phyloP scores from a whole-genome alignment of 768 basidiomycete species.

The Tricholomella constricta region DNA sequence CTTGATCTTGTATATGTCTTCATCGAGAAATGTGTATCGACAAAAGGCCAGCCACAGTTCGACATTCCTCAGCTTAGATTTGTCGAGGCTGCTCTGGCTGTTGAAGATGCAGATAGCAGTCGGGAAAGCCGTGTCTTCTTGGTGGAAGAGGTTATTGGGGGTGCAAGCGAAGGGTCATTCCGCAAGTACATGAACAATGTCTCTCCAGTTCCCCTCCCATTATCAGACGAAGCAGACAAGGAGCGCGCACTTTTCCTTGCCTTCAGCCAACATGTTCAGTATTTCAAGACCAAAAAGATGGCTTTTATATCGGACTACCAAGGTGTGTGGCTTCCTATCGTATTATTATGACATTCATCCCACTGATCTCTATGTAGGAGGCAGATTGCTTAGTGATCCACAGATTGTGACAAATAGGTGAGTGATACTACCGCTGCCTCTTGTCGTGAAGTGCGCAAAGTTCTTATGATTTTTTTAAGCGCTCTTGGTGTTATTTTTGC shows the following conservation, averaged over 20 bases:
- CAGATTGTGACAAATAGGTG: constrained; percentile 7
- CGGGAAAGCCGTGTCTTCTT: constrained; percentile 13
- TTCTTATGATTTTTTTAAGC: background rate
- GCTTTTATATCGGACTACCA: constrained; percentile 28
- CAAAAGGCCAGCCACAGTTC: constrained; percentile 2
- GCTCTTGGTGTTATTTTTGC: constrained; percentile 12
- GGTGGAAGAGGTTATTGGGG: constrained; percentile 20
- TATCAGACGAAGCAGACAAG: background rate
- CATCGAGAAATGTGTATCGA: background rate
- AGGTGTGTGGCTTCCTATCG: constrained; percentile 11
- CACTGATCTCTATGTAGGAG: background rate
- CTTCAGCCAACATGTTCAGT: constrained; percentile 30
- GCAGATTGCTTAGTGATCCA: background rate
- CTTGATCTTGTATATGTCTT: constrained; percentile 19
- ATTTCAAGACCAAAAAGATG: constrained; percentile 18
- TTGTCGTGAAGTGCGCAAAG: background rate
- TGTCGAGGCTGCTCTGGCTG: constrained; percentile 16
- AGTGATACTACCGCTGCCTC: background rate
- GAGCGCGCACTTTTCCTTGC: constrained; percentile 20
- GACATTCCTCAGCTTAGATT: constrained; percentile 17
- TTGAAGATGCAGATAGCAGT: background rate
- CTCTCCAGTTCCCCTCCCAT: constrained; percentile 9
- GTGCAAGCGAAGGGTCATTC: constrained; percentile 12
- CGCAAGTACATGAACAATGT: constrained; percentile 27
- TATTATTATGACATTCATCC: background rate